phyloP scores from a whole-genome alignment of 73 alveolate genomes.

The Halteria grandinella region DNA sequence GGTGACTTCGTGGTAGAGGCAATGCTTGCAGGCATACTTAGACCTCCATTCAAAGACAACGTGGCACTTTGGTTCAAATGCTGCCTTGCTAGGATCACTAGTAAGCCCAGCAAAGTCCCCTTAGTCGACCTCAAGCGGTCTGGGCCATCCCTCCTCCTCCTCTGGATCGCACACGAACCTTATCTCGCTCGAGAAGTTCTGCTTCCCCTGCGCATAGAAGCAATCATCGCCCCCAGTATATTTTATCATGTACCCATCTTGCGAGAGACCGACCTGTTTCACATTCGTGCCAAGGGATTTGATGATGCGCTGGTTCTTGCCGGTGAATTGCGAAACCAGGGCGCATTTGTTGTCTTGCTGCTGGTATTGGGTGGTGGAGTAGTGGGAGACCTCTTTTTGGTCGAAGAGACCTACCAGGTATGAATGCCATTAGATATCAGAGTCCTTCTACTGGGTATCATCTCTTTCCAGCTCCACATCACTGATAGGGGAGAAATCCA shows the following conservation, averaged over 20 bases:
- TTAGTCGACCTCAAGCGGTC: background rate
- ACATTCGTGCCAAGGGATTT: constrained; percentile 27
- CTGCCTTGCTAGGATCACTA: too few species aligned
- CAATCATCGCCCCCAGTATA: constrained; percentile 34
- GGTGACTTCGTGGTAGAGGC: background rate
- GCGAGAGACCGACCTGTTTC: background rate
- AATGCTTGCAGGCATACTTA: constrained; percentile 35
- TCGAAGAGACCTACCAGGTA: constrained; percentile 32
- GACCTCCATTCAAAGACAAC: constrained; percentile 16
- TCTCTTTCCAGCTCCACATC: constrained; percentile 11
- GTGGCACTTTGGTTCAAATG: too few species aligned
- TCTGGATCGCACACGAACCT: constrained; percentile 32
- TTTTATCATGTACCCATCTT: constrained; percentile 2
- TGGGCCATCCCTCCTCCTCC: constrained; percentile 48
- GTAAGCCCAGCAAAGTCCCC: too few species aligned
- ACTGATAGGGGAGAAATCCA: constrained; percentile 22
- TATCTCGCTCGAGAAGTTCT: constrained; percentile 10
- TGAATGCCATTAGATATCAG: background rate
- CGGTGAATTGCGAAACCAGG: background rate
- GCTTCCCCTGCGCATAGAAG: constrained; percentile 2
- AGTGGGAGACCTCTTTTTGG: background rate
- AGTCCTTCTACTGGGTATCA: background rate
- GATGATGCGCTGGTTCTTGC: constrained; percentile 18
- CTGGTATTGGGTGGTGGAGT: constrained; percentile 1
- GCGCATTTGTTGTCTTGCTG: constrained; percentile 14